Evolutionary conservation across 2,329 filamentous ascomycete genomes (phyloP).

Genomic region (Nakataea oryzae): DNA sequence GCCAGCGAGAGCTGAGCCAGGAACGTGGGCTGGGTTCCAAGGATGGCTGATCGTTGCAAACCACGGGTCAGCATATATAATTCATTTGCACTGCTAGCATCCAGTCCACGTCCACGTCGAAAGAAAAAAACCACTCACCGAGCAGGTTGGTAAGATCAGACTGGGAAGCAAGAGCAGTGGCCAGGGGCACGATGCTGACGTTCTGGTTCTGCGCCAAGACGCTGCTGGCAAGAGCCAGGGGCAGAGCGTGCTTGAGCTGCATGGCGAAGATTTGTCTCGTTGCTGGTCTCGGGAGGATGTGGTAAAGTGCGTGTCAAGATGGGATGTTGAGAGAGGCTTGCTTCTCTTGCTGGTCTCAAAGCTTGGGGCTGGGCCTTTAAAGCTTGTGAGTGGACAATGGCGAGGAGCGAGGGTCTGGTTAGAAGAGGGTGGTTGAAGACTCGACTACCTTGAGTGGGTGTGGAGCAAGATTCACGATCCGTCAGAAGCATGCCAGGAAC

Average conservation of each 20-base stretch:
- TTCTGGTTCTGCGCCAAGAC: conserved; percentile 1
- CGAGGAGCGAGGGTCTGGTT: neutral
- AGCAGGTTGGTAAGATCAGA: neutral
- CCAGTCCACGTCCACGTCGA: neutral
- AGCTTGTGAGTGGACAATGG: neutral
- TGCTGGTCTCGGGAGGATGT: neutral
- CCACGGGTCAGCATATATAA: neutral
- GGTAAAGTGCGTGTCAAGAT: neutral
- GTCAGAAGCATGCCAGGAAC: neutral
- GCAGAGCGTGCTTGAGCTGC: neutral
- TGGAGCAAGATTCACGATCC: neutral
- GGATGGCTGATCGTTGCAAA: neutral
- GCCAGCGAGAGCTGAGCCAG: conserved; percentile 2
- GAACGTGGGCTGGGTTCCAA: conserved; percentile 2
- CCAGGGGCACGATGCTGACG: neutral
- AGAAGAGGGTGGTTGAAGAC: neutral
- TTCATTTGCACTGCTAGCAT: neutral
- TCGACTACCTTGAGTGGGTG: neutral
- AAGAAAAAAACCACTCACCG: neutral
- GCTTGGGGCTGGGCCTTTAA: neutral
- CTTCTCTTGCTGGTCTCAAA: neutral
- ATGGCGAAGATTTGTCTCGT: neutral
- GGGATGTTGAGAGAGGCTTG: neutral
- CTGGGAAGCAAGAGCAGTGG: neutral
- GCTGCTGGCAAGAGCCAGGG: neutral